Evolutionary conservation across 345 rosid genomes (phyloP), one percentile per base, ranked within the genome.

Genomic region (Triadica sebifera): DNA sequence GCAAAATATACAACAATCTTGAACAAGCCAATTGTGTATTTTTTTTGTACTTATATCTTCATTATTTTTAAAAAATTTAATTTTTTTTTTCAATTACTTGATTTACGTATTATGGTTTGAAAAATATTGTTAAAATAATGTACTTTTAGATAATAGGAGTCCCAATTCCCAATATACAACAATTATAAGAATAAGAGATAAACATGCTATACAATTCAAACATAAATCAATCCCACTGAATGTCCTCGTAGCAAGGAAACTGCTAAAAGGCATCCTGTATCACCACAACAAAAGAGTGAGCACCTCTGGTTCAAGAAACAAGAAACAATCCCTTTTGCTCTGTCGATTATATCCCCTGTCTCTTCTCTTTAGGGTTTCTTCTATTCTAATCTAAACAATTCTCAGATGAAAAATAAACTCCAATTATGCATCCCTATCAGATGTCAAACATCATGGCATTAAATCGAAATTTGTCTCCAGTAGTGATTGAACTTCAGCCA

Each of bases 401-500:
- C 53, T 17, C 12, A 7, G 34, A 47, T 51, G 22, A 16, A 59
- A 41, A 13, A 34, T 20, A 16, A 15, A 53, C 71, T 55, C 25
- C 29, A 34, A 12, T n/a, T 34, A 34, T 22, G 59, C 6, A 17
- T 39, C 6, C 47, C 62, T 47, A 43, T 52, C 37, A 8, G 15
- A 60, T 4, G 52, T 39, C 29, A 62, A 8, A 64, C 68, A 72
- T 86, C 87, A 90, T 5, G 93, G 87, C 50, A 39, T 69, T 67
- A 92, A 80, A 72, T 89, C 80, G 74, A 94, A 92, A 75, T 88
- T 84, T n/a, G 83, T 75, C 74, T 91, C 90, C 85, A 94, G 67
- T 56, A 92, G 45, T 12, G 87, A 78, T 59, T 79, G 80, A 71
- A 92, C 81, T 68, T 94, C 89, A 20, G 82, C 51, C 43, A 94